Conservation (phyloP, 352 stramenopile genomes). For the Pythium utonaiense region DNA sequence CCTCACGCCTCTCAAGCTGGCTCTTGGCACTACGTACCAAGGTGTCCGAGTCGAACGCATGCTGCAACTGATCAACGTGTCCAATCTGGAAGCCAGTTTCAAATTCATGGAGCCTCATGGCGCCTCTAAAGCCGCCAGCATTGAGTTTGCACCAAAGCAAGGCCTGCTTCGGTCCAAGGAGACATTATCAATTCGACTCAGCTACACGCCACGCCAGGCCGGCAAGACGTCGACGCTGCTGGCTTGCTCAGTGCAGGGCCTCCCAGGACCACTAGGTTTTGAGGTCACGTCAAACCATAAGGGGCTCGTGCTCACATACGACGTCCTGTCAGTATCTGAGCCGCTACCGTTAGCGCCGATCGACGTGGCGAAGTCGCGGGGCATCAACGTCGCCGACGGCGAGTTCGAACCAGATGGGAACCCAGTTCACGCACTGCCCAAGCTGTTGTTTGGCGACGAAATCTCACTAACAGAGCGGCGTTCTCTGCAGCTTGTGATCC, state of each 20-base stretch:
- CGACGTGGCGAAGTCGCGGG: slow-evolving; percentile 35
- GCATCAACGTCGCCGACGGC: slow-evolving; percentile 37
- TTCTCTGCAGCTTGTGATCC: slow-evolving; percentile 46
- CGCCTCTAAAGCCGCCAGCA: slow-evolving; percentile 37
- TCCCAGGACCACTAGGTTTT: slow-evolving; percentile 54
- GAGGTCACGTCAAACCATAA: slow-evolving; percentile 68
- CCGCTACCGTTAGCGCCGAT: slow-evolving; percentile 31
- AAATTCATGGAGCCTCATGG: slow-evolving; percentile 72
- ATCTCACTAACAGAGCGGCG: slow-evolving; percentile 57
- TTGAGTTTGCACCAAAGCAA: slow-evolving; percentile 42
- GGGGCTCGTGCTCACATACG: slow-evolving; percentile 76
- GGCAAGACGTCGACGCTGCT: slow-evolving; percentile 52
- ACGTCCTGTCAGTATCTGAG: slow-evolving; percentile 28
- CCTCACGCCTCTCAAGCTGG: slow-evolving; percentile 43
- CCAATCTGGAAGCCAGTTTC: slow-evolving; percentile 70
- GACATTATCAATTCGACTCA: slow-evolving; percentile 39
- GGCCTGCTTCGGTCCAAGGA: slow-evolving; percentile 65
- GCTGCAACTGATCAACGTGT: slow-evolving; percentile 71
- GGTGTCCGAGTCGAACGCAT: slow-evolving; percentile 43
- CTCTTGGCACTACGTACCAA: slow-evolving; percentile 64
- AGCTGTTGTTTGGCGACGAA: slow-evolving; percentile 58
- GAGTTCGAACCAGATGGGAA: slow-evolving; percentile 41
- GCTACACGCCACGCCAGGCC: slow-evolving; percentile 55
- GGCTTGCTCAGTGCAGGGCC: slow-evolving; percentile 57
- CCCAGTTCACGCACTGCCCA: slow-evolving; percentile 29